phyloP scores from a whole-genome alignment of 208 protist species.

The Porcisia deanei region DNA sequence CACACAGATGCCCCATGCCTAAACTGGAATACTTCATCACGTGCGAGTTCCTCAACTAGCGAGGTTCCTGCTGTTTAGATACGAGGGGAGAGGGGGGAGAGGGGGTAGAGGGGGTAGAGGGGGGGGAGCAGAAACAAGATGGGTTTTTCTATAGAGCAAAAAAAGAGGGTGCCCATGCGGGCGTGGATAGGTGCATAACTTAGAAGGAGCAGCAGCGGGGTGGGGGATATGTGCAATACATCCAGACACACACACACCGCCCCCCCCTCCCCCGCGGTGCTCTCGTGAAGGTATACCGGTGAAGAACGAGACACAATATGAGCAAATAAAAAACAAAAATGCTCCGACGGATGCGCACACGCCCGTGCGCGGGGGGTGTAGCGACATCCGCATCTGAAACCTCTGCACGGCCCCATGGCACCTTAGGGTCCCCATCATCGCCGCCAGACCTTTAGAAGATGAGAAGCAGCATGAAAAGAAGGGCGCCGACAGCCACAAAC shows the following conservation, averaged over 20 bases:
- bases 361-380: no score
- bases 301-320: no score
- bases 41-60: no score
- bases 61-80: not conserved
- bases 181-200: not conserved
- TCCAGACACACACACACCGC: not conserved
- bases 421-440: not conserved
- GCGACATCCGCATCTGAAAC: no score
- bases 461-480: conserved; percentile 23
- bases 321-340: no score
- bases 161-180: not conserved
- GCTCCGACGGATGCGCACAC: no score
- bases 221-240: not conserved
- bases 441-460: conserved; percentile 6
- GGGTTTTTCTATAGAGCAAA: not conserved
- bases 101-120: not conserved
- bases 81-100: not conserved
- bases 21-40: no score
- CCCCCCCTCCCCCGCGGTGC: not conserved
- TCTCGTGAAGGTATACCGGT: no score
- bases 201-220: not conserved
- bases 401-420: no score
- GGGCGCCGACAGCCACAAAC: conserved; percentile 21
- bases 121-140: not conserved
- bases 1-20: no score